Base-by-base conservation (phyloP, 805 yeast genomes). In the Candida jianshihensis region DNA sequence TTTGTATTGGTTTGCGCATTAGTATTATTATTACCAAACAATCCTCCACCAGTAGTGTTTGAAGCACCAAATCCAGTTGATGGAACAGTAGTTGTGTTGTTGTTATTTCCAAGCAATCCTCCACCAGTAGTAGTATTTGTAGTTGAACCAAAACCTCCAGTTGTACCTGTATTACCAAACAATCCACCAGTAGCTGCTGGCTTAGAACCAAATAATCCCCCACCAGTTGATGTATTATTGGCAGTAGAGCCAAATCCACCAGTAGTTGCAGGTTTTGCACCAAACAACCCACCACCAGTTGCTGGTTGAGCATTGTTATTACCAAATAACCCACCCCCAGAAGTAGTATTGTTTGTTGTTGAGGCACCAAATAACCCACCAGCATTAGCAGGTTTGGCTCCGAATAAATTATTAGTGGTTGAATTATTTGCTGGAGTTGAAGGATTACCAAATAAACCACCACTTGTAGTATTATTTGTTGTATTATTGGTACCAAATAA, bases 401-500 rank as follows among this genome's bases (percentile, higher is more conserved):
- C 70, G 49, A 49, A 49, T 9, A 73, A 38, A 66, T 53, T 39
- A 19, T 35, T 43, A 4, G 44, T 37, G 4, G 51, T 43, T 18
- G 36, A 37, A 37, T 44, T 48, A 19, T 43, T 41, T 2, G 53
- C 28, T n/a, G 50, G 47, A 5, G 48, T 58, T 47, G 44, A 41
- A 20, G 52, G 47, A 26, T 48, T 54, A 14, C 70, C 68, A 54
- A 66, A 70, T 36, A 64, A 47, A 20, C 66, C 68, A 40, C 67
- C 68, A 26, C 56, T 34, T 13, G 31, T 14, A 25, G 39, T 37
- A 24, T 33, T 47, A 30, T 36, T 28, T 5, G 34, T 54, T 30
- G 38, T 46, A 33, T 46, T 49, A 26, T 44, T 49, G 30, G 44
- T 51, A 13, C 74, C 74, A 54, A 65, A 68, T 14, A 69, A 40